Base-by-base conservation (phyloP, 768 basidiomycete species). In the Tylopilus felleus region DNA sequence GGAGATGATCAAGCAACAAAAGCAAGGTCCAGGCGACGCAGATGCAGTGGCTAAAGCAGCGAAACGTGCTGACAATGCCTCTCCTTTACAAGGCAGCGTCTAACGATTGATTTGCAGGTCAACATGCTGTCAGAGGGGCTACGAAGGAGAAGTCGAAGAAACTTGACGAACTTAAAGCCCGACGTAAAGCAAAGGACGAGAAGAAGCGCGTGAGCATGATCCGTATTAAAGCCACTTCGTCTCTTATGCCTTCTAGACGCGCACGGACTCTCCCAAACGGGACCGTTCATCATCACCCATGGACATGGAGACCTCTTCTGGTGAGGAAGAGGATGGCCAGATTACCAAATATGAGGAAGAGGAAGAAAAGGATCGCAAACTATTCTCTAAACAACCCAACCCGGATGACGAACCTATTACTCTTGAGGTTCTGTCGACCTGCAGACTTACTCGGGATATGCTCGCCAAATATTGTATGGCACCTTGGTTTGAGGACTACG, bases 401-500 rank as follows among this genome's bases (percentile, higher is more conserved):
- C 61, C 73, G 7, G 74, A 72, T 8, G 77, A 80, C 13, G 75
- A 73, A 40, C 81, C 83, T 1, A 75, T 82, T 19, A 76, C 74
- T 2, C 49, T 84, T 16, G 76, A 72, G 6, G 86, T 89, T 61
- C 65, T 98, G 19, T 77, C 80, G 53, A 73, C 73, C 41, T 82
- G 86, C 52, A 74, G 81, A 44, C 61, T 98, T 19, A 81, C 85
- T 8, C 79, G 96, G 47, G 80, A 86, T 49, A 72, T 77, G 64
- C 74, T 98, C 13, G 88, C 83, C 14, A 89, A 85, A 60, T 74
- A 86, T 68, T 86, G 80, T 60, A 73, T 83, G 62, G 79, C 84
- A 33, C 88, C 92, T 3, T 94, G 89, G 83, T 98, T 98, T 66
- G 84, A 87, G 58, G 86, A 93, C 23, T 88, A 85, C 68, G 79